Evolutionary conservation across 805 yeast genomes (phyloP).

Genomic region (Candida ponderosae): DNA sequence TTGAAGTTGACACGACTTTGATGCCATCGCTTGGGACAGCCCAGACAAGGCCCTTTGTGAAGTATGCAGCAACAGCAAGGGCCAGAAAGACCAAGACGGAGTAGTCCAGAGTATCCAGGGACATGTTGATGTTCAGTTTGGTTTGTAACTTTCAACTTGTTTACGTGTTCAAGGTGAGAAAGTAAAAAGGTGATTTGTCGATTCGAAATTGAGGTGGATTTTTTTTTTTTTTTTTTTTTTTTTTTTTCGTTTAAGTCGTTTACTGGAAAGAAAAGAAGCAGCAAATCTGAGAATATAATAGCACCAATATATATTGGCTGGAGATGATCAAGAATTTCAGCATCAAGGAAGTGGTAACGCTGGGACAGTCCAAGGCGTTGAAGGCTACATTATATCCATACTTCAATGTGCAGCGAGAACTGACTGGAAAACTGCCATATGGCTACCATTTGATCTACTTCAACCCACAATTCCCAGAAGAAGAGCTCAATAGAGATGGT

Average conservation of each 20-base stretch:
- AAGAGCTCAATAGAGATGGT: constrained; percentile 58
- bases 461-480: constrained; percentile 47
- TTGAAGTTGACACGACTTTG: constrained; percentile 30
- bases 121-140: no score
- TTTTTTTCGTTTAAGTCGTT: no score
- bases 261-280: no score
- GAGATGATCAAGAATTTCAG: background rate
- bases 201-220: no score
- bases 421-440: constrained; percentile 22
- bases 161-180: no score
- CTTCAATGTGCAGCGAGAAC: constrained; percentile 15
- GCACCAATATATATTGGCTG: no score
- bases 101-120: constrained; percentile 66
- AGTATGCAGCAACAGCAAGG: constrained; percentile 57
- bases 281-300: no score
- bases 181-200: no score
- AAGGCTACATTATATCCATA: constrained; percentile 17
- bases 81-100: constrained; percentile 59
- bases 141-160: no score
- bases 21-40: constrained; percentile 28
- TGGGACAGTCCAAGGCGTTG: background rate
- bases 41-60: constrained; percentile 55
- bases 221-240: no score
- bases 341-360: background rate
- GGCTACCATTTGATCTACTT: constrained; percentile 67